phyloP scores from a whole-genome alignment of 148 eudicot genomes.

The Vaccinium vitisidaea region DNA sequence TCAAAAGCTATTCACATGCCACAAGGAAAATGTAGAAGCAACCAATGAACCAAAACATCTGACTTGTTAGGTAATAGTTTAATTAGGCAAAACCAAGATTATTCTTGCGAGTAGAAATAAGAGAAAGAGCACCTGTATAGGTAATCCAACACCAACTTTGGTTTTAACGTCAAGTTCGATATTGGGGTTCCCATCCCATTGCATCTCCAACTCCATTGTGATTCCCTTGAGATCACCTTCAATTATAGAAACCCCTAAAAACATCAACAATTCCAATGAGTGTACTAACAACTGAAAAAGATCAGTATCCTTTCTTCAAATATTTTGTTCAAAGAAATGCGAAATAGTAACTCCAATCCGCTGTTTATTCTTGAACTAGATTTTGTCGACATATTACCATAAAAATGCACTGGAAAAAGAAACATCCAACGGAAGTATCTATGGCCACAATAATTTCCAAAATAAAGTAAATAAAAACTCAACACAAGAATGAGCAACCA shows the following conservation, averaged over 20 bases:
- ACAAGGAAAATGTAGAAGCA: neutral
- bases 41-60: neutral
- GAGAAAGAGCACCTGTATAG: conserved; percentile 58
- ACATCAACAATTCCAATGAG: conserved; percentile 12
- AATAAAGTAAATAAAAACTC: neutral
- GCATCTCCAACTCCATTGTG: conserved; percentile 78
- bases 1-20: neutral
- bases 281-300: neutral
- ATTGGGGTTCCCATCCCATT: conserved; percentile 93
- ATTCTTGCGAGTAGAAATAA: neutral
- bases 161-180: conserved; percentile 69
- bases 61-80: neutral
- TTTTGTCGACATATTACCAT: neutral
- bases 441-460: neutral
- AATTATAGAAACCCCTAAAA: conserved; percentile 60
- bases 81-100: neutral
- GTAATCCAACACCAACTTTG: conserved; percentile 66
- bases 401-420: neutral
- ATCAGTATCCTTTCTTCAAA: neutral
- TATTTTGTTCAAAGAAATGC: neutral
- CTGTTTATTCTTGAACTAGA: neutral
- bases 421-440: neutral
- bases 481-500: neutral
- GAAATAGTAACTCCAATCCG: neutral
- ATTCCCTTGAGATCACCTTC: conserved; percentile 61